Evolutionary conservation across 23 red algal species (phyloP).

Genomic region (Pyropia yezoensis): DNA sequence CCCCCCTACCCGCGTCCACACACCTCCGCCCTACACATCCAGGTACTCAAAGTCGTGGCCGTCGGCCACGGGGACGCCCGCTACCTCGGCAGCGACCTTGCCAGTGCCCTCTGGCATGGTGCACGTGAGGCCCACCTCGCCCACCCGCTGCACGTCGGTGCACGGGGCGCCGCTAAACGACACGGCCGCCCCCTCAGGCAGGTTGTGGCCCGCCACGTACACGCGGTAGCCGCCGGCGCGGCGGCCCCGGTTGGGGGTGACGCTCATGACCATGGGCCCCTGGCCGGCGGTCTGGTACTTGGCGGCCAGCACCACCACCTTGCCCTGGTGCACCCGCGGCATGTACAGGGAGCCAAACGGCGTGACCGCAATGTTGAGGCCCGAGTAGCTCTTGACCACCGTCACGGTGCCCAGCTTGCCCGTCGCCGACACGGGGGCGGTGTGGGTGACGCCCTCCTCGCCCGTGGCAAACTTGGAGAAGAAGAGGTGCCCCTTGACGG

Average conservation of each 20-base stretch:
- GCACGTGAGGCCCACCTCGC: constrained; percentile 11
- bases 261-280: constrained; percentile 22
- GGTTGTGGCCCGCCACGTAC: constrained; percentile 26
- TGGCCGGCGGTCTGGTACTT: neutral
- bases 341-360: constrained; percentile 40
- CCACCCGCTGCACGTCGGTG: constrained; percentile 8
- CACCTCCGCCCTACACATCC: constrained; percentile 14
- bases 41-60: constrained; percentile 14
- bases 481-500: constrained; percentile 42
- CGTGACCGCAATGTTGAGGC: constrained; percentile 28
- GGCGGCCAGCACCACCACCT: constrained; percentile 8
- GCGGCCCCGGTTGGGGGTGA: constrained; percentile 7
- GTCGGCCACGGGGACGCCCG: constrained; percentile 3
- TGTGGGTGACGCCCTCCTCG: constrained; percentile 15
- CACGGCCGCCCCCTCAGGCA: constrained; percentile 6
- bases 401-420: constrained; percentile 24
- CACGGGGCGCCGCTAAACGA: constrained; percentile 12
- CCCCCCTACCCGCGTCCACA: too few species aligned
- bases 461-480: constrained; percentile 46
- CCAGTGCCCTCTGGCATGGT: constrained; percentile 21
- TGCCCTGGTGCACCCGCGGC: constrained; percentile 40
- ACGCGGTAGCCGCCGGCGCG: constrained; percentile 14
- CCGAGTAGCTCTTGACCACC: constrained; percentile 32
- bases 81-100: constrained; percentile 11
- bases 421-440: constrained; percentile 24